Evolutionary conservation across 352 stramenopile genomes (phyloP).

Genomic region (Globisporangium barbulae): DNA sequence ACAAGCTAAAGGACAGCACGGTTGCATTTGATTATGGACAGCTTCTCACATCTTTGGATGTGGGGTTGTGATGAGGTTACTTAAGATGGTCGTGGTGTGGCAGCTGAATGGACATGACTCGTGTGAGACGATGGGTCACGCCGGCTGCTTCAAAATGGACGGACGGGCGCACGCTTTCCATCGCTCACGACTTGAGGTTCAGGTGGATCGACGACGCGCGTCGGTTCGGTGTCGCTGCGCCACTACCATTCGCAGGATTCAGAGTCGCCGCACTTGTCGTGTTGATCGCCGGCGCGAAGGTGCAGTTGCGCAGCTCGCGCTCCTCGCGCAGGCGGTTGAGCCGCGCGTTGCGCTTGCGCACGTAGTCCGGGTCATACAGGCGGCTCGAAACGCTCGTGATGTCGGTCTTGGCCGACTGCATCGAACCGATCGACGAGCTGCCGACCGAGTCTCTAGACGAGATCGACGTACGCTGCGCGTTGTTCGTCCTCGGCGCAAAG

Average conservation of each 20-base stretch:
- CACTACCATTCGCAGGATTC: slow-evolving; percentile 13
- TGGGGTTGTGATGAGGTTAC: not conserved
- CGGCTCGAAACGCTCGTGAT: slow-evolving; percentile 71
- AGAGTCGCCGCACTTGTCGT: slow-evolving; percentile 21
- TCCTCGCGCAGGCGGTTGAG: slow-evolving; percentile 76
- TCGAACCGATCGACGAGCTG: slow-evolving; percentile 53
- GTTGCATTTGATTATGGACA: too few species aligned
- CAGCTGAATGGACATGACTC: not conserved
- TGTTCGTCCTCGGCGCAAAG: slow-evolving; percentile 57
- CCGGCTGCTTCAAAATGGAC: slow-evolving; percentile 1
- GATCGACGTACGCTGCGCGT: slow-evolving; percentile 30
- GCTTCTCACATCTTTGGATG: not conserved
- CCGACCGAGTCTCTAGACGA: slow-evolving; percentile 66
- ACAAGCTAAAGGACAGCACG: not conserved
- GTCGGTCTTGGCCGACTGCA: slow-evolving; percentile 77
- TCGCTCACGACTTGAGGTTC: slow-evolving; percentile 12
- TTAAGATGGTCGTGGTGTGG: not conserved
- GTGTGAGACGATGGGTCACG: not conserved
- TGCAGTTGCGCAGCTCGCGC: slow-evolving; percentile 79
- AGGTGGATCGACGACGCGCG: slow-evolving; percentile 14
- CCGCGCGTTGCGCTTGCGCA: slow-evolving; percentile 70
- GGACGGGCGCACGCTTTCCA: not conserved
- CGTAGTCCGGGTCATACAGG: slow-evolving; percentile 84
- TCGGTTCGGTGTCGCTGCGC: slow-evolving; percentile 1
- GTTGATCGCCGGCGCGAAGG: slow-evolving; percentile 72